Conservation (phyloP, 1,139 yeast genomes). For the Blastobotrys malaysiensis region DNA sequence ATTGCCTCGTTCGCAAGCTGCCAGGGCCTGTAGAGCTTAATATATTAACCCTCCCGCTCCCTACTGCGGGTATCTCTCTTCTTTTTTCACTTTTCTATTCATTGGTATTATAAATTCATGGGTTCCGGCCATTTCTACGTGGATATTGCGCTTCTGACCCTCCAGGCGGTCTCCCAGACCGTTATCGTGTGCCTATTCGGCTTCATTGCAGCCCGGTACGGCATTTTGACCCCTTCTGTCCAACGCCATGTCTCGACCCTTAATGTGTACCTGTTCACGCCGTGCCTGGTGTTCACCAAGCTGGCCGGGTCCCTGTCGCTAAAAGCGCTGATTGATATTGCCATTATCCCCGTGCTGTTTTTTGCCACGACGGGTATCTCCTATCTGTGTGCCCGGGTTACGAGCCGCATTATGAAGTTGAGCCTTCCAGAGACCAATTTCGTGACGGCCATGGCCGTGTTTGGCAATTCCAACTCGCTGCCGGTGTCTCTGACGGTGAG, state of each 20-base stretch:
- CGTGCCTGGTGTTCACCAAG: conserved; percentile 75
- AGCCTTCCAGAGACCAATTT: conserved; percentile 66
- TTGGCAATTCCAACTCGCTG: conserved; percentile 65
- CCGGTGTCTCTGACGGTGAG: conserved; percentile 68
- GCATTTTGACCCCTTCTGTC: conserved; percentile 53
- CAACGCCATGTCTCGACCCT: conserved; percentile 62
- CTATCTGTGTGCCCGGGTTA: conserved; percentile 46
- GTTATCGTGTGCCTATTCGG: conserved; percentile 70
- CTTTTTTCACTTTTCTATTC: neutral
- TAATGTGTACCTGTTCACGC: conserved; percentile 78
- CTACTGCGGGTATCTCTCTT: too few relatives aligned
- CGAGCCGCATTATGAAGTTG: conserved; percentile 45
- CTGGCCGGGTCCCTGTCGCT: conserved; percentile 69
- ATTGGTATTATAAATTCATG: neutral
- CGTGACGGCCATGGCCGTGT: conserved; percentile 85
- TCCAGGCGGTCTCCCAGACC: conserved; percentile 75
- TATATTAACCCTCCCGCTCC: too few relatives aligned
- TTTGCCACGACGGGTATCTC: conserved; percentile 62
- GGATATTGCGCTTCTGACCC: conserved; percentile 58
- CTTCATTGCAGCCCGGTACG: conserved; percentile 57
- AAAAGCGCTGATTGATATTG: conserved; percentile 60
- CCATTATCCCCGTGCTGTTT: conserved; percentile 68
- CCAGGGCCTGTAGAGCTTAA: too few relatives aligned
- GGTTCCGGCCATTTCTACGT: conserved; percentile 40
- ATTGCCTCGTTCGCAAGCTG: too few relatives aligned